Percentiles rank a stretch among this genome's conserved stretches.
Evolutionary conservation across 2,329 filamentous ascomycete genomes (phyloP).

Genomic region (Aquanectria penicillioides): DNA sequence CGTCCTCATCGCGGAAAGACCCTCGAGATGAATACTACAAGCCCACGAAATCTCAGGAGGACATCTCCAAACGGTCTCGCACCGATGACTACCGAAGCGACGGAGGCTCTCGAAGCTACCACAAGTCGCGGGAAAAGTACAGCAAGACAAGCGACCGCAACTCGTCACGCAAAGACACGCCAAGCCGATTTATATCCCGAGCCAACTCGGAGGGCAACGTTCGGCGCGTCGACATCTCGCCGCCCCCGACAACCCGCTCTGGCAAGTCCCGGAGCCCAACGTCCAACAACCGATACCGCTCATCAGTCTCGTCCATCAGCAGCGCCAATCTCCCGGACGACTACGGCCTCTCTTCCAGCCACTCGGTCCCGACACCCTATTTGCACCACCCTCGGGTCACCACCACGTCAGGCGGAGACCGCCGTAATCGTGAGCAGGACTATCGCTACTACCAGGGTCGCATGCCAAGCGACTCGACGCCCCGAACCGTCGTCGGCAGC

Average conservation of each 20-base stretch:
- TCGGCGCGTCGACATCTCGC: slow-evolving; percentile 24
- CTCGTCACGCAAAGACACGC: slow-evolving; percentile 27
- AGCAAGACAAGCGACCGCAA: slow-evolving; percentile 21
- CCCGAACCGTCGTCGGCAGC: slow-evolving; percentile 25
- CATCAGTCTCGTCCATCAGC: slow-evolving; percentile 28
- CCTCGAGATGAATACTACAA: slow-evolving; percentile 31
- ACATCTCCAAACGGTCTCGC: slow-evolving; percentile 23
- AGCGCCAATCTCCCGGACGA: slow-evolving; percentile 21
- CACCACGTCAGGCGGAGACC: not conserved
- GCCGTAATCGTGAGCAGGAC: slow-evolving; percentile 39
- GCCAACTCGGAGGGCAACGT: slow-evolving; percentile 30
- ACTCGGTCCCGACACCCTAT: slow-evolving; percentile 12
- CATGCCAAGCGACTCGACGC: slow-evolving; percentile 25
- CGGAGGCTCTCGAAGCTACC: slow-evolving; percentile 28
- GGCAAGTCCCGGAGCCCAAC: slow-evolving; percentile 32
- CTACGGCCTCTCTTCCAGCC: slow-evolving; percentile 25
- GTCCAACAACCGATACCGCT: slow-evolving; percentile 32
- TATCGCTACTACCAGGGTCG: slow-evolving; percentile 43
- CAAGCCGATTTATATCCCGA: slow-evolving; percentile 27
- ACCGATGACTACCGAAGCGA: slow-evolving; percentile 33
- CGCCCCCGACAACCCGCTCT: slow-evolving; percentile 19
- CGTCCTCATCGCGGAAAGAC: slow-evolving; percentile 17
- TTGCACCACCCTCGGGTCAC: slow-evolving; percentile 17
- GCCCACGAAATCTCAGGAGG: slow-evolving; percentile 23
- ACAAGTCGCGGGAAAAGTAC: slow-evolving; percentile 24